A percentile compares a stretch with the other conserved stretches of the same genome.
These are phyloP conservation scores for Alternaria brassicicola DNA, from an alignment of 2,329 filamentous ascomycete genomes.

Conservation along the genomic window DNA sequence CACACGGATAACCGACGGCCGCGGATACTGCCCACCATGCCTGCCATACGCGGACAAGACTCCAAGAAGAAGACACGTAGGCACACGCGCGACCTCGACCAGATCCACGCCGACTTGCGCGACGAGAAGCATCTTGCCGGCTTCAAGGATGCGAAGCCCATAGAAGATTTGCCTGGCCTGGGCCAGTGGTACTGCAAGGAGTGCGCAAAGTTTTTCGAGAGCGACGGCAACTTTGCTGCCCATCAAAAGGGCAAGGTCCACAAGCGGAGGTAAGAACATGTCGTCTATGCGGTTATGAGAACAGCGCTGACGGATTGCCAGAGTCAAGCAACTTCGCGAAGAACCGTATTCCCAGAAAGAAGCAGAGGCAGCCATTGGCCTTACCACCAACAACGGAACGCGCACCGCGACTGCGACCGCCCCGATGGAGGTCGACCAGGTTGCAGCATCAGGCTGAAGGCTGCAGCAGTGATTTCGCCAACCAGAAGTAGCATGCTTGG, in stretches of 20 bases:
- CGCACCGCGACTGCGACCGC: conserved; percentile 36
- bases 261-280: conserved; percentile 75
- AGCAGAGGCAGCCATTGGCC: conserved; percentile 78
- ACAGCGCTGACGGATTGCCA: conserved; percentile 48
- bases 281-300: neutral
- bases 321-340: conserved; percentile 80
- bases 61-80: conserved; percentile 57
- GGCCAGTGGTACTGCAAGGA: conserved; percentile 88
- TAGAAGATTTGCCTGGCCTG: conserved; percentile 86
- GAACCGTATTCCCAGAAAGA: conserved; percentile 86
- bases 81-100: conserved; percentile 80
- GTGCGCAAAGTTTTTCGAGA: conserved; percentile 97
- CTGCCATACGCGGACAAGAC: conserved; percentile 57
- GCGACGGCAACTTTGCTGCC: conserved; percentile 72
- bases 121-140: conserved; percentile 80
- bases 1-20: conserved; percentile 36
- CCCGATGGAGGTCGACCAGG: conserved; percentile 45
- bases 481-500: neutral
- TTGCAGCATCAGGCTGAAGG: conserved; percentile 19
- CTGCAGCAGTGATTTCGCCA: neutral
- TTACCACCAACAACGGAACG: conserved; percentile 71
- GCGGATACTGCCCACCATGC: conserved; percentile 50
- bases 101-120: conserved; percentile 82
- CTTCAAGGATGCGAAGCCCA: conserved; percentile 77
- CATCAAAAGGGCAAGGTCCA: conserved; percentile 91